phyloP scores from a whole-genome alignment of 2,329 filamentous ascomycete genomes.

The Stemphylium vesicarium region DNA sequence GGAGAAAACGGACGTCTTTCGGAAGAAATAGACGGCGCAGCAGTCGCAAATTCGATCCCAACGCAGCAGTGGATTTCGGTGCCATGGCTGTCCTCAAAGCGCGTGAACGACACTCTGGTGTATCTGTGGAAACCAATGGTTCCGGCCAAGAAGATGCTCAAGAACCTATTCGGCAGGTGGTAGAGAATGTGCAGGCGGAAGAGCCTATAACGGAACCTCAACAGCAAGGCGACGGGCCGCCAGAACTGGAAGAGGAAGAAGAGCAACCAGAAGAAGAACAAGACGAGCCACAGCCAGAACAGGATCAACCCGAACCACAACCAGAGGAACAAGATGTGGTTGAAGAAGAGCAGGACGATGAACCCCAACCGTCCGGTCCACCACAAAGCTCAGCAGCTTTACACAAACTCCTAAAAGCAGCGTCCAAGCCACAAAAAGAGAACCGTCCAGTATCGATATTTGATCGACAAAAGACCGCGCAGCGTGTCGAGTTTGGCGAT shows the following conservation, averaged over 20 bases:
- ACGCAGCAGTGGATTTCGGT: slow-evolving; percentile 28
- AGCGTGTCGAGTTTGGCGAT: slow-evolving; percentile 49
- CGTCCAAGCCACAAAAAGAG: slow-evolving; percentile 38
- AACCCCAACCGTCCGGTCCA: slow-evolving; percentile 17
- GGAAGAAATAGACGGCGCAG: slow-evolving; percentile 35
- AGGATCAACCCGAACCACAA: slow-evolving; percentile 12
- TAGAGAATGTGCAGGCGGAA: slow-evolving; percentile 9
- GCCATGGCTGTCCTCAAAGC: slow-evolving; percentile 31
- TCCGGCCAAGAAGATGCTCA: slow-evolving; percentile 13
- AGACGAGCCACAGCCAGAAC: neutral
- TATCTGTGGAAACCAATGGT: slow-evolving; percentile 14
- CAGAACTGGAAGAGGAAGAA: slow-evolving; percentile 10
- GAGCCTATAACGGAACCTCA: slow-evolving; percentile 9
- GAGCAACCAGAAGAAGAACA: neutral
- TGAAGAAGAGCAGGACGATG: slow-evolving; percentile 18
- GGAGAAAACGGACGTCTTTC: slow-evolving; percentile 38
- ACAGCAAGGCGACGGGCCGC: slow-evolving; percentile 11
- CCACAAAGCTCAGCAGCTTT: slow-evolving; percentile 31
- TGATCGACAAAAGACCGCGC: slow-evolving; percentile 49
- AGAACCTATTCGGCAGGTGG: slow-evolving; percentile 1
- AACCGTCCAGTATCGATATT: slow-evolving; percentile 47
- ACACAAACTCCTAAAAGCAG: slow-evolving; percentile 26
- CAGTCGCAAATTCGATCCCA: slow-evolving; percentile 40
- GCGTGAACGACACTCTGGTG: slow-evolving; percentile 25
- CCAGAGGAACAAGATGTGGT: neutral